A percentile compares a stretch with the other conserved stretches of the same genome.
These are phyloP conservation scores for Backusella macrospora DNA, from an alignment of 192 early-diverging fungal genomes.

Conservation along the genomic window DNA sequence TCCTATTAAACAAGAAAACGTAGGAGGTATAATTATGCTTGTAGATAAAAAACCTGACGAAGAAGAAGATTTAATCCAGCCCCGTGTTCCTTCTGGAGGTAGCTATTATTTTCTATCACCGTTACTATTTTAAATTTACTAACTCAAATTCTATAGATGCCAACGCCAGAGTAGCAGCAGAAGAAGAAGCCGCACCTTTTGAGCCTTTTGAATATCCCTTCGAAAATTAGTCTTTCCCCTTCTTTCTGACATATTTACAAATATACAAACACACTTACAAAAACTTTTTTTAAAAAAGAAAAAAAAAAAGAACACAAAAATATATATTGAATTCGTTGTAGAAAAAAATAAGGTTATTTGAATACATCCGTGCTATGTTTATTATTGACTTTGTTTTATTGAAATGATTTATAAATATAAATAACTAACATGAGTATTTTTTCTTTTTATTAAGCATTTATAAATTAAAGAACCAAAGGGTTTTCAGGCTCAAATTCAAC, in stretches of 20 bases:
- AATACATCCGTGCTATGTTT: neutral
- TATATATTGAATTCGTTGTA: neutral
- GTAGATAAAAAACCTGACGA: constrained; percentile 74
- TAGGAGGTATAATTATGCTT: constrained; percentile 90
- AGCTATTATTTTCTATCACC: neutral
- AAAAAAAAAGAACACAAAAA: neutral
- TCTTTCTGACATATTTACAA: neutral
- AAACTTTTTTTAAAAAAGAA: neutral
- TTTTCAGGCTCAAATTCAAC: too few relatives aligned
- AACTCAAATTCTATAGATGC: constrained; percentile 20
- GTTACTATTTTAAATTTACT: neutral
- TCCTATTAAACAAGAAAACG: constrained; percentile 76
- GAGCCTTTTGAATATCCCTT: constrained; percentile 88
- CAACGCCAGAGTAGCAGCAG: constrained; percentile 46
- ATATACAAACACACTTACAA: neutral
- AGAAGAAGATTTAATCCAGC: constrained; percentile 81
- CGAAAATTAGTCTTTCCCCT: constrained; percentile 47
- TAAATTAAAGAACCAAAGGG: too few relatives aligned
- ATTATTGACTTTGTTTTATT: neutral
- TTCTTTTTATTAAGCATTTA: too few relatives aligned
- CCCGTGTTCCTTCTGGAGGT: constrained; percentile 46
- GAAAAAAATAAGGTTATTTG: neutral
- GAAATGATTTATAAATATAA: neutral
- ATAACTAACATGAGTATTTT: too few relatives aligned
- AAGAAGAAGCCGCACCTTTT: constrained; percentile 68